phyloP scores from a whole-genome alignment of 805 yeast species.

The Candida verbasci region DNA sequence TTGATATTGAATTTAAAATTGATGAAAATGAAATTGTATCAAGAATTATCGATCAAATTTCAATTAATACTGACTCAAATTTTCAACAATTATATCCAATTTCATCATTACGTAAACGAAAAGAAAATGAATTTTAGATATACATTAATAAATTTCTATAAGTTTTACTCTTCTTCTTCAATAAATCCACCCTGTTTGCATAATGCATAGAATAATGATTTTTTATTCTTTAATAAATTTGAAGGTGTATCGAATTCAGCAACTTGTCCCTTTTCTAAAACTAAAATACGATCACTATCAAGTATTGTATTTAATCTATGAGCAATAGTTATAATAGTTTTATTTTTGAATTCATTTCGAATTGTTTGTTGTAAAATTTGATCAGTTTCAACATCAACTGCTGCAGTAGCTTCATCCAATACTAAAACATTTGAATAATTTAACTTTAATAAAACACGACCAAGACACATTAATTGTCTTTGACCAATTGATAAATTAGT shows the following conservation, averaged over 20 bases:
- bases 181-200: slow-evolving; percentile 78
- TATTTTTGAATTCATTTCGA: slow-evolving; percentile 65
- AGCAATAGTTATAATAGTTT: slow-evolving; percentile 81
- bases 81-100: slow-evolving; percentile 48
- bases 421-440: slow-evolving; percentile 57
- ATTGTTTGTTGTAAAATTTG: slow-evolving; percentile 73
- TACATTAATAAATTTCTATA: slow-evolving; percentile 1
- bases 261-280: slow-evolving; percentile 69
- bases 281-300: slow-evolving; percentile 75
- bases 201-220: slow-evolving; percentile 72
- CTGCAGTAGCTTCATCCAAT: slow-evolving; percentile 85
- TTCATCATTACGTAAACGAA: slow-evolving; percentile 54
- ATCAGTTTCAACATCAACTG: slow-evolving; percentile 85
- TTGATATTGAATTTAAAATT: slow-evolving; percentile 18
- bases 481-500: slow-evolving; percentile 50
- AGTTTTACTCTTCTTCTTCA: slow-evolving; percentile 12
- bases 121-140: slow-evolving; percentile 44
- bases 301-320: slow-evolving; percentile 79
- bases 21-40: slow-evolving; percentile 14
- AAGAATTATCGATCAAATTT: slow-evolving; percentile 21
- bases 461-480: slow-evolving; percentile 65
- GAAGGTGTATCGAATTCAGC: slow-evolving; percentile 74
- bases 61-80: slow-evolving; percentile 28
- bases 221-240: slow-evolving; percentile 58
- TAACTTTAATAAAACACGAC: slow-evolving; percentile 67